Percentiles rank a stretch among this genome's conserved stretches.
Conservation (phyloP, 2,329 filamentous ascomycete genomes). For the Ophiosphaerella herpotricha region DNA sequence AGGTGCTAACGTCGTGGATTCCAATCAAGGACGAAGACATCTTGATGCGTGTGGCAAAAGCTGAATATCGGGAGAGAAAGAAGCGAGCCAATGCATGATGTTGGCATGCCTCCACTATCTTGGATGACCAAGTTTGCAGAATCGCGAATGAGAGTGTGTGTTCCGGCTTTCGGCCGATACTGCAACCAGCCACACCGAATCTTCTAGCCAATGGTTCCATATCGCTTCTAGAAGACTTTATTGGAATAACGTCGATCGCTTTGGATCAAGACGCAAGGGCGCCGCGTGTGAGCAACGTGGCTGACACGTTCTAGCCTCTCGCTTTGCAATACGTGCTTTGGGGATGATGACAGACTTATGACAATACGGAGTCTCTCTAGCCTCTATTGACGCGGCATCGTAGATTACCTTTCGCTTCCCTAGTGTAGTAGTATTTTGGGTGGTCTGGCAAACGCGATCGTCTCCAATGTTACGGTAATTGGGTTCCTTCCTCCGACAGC, state of each 20-base stretch:
- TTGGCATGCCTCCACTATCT: conserved; percentile 15
- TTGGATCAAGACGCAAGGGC: conserved; percentile 41
- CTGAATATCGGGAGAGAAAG: conserved; percentile 79
- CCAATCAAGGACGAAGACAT: conserved; percentile 93
- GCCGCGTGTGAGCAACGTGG: conserved; percentile 41
- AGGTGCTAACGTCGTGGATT: conserved; percentile 90
- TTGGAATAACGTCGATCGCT: conserved; percentile 31
- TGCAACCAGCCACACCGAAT: conserved; percentile 16
- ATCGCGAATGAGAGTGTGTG: conserved; percentile 14
- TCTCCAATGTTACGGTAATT: conserved; percentile 6
- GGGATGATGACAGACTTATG: conserved; percentile 13
- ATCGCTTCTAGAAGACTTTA: conserved; percentile 30
- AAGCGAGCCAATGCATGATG: conserved; percentile 48
- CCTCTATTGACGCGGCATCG: conserved; percentile 12
- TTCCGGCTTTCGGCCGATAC: conserved; percentile 17
- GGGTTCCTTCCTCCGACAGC: conserved; percentile 4
- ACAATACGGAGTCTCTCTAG: conserved; percentile 8
- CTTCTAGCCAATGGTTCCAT: conserved; percentile 26
- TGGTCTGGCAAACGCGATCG: background rate
- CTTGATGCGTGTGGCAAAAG: conserved; percentile 85
- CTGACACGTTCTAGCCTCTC: conserved; percentile 30
- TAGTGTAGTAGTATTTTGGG: background rate
- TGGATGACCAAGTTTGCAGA: conserved; percentile 8
- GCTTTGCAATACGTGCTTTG: conserved; percentile 20
- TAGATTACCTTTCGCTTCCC: conserved; percentile 7